phyloP scores from a whole-genome alignment of 805 yeast species.

The Ogataea minuta region DNA sequence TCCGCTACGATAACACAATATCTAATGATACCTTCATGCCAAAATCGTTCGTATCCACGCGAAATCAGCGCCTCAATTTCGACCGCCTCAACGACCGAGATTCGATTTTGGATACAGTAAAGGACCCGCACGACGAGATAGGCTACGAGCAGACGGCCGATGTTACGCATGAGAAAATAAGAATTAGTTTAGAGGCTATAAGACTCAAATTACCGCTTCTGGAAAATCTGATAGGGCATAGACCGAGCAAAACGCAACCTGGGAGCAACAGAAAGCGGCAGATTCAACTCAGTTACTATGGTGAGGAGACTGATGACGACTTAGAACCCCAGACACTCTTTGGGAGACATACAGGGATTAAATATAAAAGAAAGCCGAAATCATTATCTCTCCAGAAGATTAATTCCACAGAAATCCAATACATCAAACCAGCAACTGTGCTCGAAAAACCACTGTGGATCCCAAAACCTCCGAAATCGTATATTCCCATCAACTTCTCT shows the following conservation, averaged over 20 bases:
- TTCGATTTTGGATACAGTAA: constrained; percentile 10
- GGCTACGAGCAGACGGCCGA: neutral
- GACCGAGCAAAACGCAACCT: neutral
- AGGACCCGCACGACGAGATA: constrained; percentile 14
- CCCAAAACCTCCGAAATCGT: neutral
- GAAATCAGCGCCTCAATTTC: constrained; percentile 22
- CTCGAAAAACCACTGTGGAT: neutral
- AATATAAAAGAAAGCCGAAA: constrained; percentile 9
- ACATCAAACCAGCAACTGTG: neutral
- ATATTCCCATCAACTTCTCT: constrained; percentile 2
- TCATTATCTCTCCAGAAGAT: neutral
- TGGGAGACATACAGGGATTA: constrained; percentile 10
- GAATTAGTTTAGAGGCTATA: constrained; percentile 3
- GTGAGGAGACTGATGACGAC: constrained; percentile 16
- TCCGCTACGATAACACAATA: constrained; percentile 11
- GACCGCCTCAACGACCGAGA: constrained; percentile 18
- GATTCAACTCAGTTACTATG: constrained; percentile 18
- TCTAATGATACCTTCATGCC: constrained; percentile 13
- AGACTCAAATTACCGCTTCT: constrained; percentile 2
- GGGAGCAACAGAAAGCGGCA: constrained; percentile 7
- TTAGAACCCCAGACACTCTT: constrained; percentile 5
- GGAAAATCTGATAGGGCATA: neutral
- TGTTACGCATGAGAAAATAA: constrained; percentile 3
- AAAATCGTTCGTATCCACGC: constrained; percentile 18
- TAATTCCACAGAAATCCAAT: constrained; percentile 1